Conservation (phyloP, 768 basidiomycete species). For the Pulveroboletus sp. region DNA sequence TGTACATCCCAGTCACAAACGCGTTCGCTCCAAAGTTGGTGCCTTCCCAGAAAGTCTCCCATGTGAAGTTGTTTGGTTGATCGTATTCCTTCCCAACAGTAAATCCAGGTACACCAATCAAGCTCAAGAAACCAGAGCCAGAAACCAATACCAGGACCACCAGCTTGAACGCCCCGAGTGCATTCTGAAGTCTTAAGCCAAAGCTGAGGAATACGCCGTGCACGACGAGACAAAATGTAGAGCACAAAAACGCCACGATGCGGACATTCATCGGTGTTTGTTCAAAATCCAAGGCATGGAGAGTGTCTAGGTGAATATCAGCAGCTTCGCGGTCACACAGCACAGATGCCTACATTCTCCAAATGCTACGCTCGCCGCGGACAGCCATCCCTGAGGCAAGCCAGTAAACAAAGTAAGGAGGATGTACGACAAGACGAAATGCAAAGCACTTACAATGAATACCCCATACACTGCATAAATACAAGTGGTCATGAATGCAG, state of each 20-base stretch:
- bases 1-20: conserved; percentile 63
- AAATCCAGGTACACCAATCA: conserved; percentile 50
- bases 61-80: conserved; percentile 54
- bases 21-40: conserved; percentile 54
- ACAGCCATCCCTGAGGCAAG: conserved; percentile 48
- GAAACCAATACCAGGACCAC: conserved; percentile 50
- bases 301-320: conserved; percentile 45
- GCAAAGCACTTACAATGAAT: conserved; percentile 45
- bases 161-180: conserved; percentile 62
- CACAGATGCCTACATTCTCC: conserved; percentile 58
- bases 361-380: conserved; percentile 63
- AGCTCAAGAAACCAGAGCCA: conserved; percentile 50
- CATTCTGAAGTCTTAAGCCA: conserved; percentile 64
- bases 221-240: conserved; percentile 53
- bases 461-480: conserved; percentile 55
- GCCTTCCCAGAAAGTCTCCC: conserved; percentile 65
- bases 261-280: conserved; percentile 49
- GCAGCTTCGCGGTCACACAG: neutral
- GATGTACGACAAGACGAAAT: neutral
- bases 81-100: conserved; percentile 49
- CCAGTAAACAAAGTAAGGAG: neutral
- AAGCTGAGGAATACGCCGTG: conserved; percentile 53
- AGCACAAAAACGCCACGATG: conserved; percentile 50
- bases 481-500: conserved; percentile 61
- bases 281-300: conserved; percentile 50